Percentiles rank a stretch among this genome's conserved stretches.
Evolutionary conservation across 139 green algal species (phyloP).

Genomic region (Micractinium sp.): DNA sequence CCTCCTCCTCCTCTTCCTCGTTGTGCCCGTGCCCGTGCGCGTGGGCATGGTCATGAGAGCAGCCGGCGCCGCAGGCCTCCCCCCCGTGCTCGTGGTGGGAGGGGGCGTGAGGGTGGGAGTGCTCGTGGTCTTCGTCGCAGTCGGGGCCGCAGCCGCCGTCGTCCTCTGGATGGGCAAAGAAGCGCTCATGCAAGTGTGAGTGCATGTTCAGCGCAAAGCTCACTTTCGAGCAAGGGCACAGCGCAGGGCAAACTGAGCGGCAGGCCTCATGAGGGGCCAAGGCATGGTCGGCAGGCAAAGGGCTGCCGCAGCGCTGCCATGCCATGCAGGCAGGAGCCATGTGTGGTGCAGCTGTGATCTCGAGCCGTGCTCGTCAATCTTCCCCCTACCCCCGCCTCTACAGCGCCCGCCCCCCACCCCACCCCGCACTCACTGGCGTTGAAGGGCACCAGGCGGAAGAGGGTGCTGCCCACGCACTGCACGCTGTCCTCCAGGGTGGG

Average conservation of each 20-base stretch:
- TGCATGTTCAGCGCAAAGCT: no score
- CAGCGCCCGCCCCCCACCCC: no score
- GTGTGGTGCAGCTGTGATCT: no score
- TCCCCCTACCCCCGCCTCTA: no score
- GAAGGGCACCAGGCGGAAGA: slow-evolving; percentile 26
- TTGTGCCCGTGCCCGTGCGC: neutral
- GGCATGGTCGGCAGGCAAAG: no score
- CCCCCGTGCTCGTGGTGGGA: no score
- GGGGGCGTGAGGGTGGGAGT: neutral
- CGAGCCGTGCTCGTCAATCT: no score
- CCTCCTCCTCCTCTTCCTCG: neutral
- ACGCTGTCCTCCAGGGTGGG: neutral
- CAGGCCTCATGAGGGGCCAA: no score
- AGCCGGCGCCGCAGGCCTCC: neutral
- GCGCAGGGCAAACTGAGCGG: no score
- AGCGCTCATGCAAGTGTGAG: neutral
- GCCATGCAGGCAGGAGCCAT: no score
- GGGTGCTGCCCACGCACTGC: slow-evolving; percentile 1
- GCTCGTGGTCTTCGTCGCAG: slow-evolving; percentile 22
- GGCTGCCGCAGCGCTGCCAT: no score
- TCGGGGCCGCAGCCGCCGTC: slow-evolving; percentile 7
- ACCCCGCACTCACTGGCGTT: neutral
- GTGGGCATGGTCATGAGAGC: neutral
- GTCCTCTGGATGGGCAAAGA: neutral
- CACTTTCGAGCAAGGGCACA: no score